These are phyloP conservation scores for Bremia lactucae DNA, from an alignment of 352 stramenopile species.

Conservation along the genomic window DNA sequence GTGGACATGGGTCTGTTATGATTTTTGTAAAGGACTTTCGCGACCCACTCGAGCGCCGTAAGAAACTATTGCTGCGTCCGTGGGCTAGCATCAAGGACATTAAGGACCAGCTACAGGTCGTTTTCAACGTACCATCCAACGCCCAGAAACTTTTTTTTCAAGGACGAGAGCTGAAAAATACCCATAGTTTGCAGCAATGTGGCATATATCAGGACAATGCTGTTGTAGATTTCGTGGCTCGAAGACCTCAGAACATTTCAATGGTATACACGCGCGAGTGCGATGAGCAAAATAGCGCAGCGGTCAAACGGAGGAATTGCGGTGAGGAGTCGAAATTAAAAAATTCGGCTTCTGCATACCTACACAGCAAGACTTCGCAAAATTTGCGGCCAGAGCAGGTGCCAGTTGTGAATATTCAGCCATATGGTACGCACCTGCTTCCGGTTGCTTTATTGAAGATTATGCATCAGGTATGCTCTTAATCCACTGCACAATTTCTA, in stretches of 20 bases:
- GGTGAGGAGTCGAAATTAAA: constrained; percentile 7
- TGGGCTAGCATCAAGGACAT: constrained; percentile 81
- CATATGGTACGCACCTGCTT: constrained; percentile 64
- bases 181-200: constrained; percentile 72
- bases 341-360: constrained; percentile 1
- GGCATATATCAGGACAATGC: constrained; percentile 78
- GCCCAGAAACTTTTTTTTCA: constrained; percentile 79
- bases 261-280: constrained; percentile 29
- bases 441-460: constrained; percentile 75
- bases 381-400: constrained; percentile 44
- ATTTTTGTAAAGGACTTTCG: constrained; percentile 75
- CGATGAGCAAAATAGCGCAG: constrained; percentile 3
- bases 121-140: constrained; percentile 70
- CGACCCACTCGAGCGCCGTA: constrained; percentile 67
- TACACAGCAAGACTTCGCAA: constrained; percentile 12
- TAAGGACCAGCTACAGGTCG: constrained; percentile 76
- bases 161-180: constrained; percentile 73
- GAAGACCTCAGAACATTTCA: constrained; percentile 44
- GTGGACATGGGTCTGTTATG: constrained; percentile 52
- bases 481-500: neutral
- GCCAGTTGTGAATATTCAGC: constrained; percentile 66
- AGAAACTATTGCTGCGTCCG: constrained; percentile 69
- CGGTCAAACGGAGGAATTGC: constrained; percentile 5
- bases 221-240: constrained; percentile 66
- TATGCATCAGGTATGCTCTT: constrained; percentile 44